phyloP scores from a whole-genome alignment of 2,329 filamentous ascomycete genomes.

The Clonostachys sp. region DNA sequence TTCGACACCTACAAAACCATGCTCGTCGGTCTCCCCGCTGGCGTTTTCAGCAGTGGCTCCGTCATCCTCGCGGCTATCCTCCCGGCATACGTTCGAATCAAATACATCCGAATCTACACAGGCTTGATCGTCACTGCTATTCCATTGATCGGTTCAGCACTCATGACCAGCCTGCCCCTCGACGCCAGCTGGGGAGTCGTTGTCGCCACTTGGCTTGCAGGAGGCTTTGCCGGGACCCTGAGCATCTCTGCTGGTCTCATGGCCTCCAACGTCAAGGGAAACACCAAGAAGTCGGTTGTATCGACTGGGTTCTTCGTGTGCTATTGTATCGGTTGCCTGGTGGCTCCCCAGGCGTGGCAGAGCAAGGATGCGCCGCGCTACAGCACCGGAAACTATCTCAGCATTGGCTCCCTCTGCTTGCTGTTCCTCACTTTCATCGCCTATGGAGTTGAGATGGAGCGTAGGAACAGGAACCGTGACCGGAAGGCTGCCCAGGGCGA shows the following conservation, averaged over 20 bases:
- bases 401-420: conserved; percentile 33
- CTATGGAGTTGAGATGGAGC: conserved; percentile 25
- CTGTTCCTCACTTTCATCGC: conserved; percentile 22
- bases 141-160: conserved; percentile 35
- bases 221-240: conserved; percentile 32
- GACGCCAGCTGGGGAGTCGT: conserved; percentile 40
- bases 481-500: background rate
- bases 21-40: conserved; percentile 4
- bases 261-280: conserved; percentile 20
- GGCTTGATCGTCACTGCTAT: too few relatives aligned
- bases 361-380: conserved; percentile 28
- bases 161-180: conserved; percentile 33
- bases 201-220: conserved; percentile 37
- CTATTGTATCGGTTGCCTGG: conserved; percentile 16
- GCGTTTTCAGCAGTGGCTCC: background rate
- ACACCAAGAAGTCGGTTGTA: conserved; percentile 18
- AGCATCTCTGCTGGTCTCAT: conserved; percentile 29
- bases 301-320: conserved; percentile 15
- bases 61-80: conserved; percentile 9
- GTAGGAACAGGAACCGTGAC: conserved; percentile 24
- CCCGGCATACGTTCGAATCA: conserved; percentile 7
- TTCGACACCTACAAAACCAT: conserved; percentile 4
- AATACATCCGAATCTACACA: too few relatives aligned
- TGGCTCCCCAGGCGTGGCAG: conserved; percentile 41
- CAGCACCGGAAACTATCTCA: conserved; percentile 24